phyloP scores from a whole-genome alignment of 1,284 basidiomycete genomes.

The Tylopilus orsonianus region DNA sequence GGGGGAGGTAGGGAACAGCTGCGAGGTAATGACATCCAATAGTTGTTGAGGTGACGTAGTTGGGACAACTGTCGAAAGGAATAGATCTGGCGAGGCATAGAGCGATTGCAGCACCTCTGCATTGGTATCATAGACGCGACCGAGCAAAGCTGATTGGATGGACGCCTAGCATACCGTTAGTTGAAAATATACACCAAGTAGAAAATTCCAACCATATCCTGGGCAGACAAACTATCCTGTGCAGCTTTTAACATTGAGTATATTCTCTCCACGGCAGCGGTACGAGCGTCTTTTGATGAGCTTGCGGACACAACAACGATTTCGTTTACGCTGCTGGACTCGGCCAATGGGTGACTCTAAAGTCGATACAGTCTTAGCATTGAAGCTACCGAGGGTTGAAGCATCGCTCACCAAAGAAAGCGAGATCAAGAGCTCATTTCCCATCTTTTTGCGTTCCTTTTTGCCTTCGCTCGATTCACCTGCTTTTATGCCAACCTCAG shows the following conservation, averaged over 20 bases:
- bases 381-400: neutral
- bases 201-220: conserved; percentile 34
- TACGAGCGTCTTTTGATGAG: conserved; percentile 49
- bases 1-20: conserved; percentile 44
- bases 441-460: conserved; percentile 39
- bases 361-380: neutral
- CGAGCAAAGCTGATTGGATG: conserved; percentile 52
- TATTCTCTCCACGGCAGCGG: conserved; percentile 51
- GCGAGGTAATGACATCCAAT: conserved; percentile 48
- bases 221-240: conserved; percentile 24
- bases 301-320: conserved; percentile 55
- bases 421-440: conserved; percentile 54
- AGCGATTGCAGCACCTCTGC: conserved; percentile 62
- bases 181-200: neutral
- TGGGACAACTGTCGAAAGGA: conserved; percentile 42
- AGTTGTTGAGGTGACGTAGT: conserved; percentile 40
- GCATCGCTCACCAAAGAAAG: conserved; percentile 48
- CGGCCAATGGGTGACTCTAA: conserved; percentile 34
- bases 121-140: conserved; percentile 67
- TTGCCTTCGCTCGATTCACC: conserved; percentile 38
- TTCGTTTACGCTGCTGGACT: conserved; percentile 38
- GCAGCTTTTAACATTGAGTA: conserved; percentile 37
- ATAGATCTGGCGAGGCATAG: conserved; percentile 49
- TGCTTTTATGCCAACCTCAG: conserved; percentile 31
- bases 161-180: conserved; percentile 40